Evolutionary conservation across 2,329 filamentous ascomycete species (phyloP).

Genomic region (Mycogone perniciosa): DNA sequence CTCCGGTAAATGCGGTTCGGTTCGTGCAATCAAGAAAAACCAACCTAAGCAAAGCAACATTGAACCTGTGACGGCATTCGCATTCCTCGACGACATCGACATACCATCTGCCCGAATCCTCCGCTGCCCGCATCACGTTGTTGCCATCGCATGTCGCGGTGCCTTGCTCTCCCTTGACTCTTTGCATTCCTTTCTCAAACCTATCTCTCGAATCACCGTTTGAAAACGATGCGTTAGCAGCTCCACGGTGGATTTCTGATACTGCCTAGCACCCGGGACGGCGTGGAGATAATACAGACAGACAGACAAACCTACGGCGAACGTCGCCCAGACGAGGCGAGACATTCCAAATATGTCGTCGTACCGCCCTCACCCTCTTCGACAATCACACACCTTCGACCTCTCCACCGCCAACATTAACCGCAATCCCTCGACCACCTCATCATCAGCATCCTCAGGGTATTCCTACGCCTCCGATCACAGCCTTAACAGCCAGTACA

Average conservation of each 20-base stretch:
- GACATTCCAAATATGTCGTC: slow-evolving; percentile 40
- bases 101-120: background rate
- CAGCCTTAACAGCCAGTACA: slow-evolving; percentile 57
- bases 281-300: no score
- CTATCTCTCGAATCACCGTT: slow-evolving; percentile 16
- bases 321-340: slow-evolving; percentile 16
- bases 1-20: slow-evolving; percentile 9
- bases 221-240: slow-evolving; percentile 28
- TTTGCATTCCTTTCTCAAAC: slow-evolving; percentile 11
- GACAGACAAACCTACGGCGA: slow-evolving; percentile 6
- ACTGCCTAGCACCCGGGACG: background rate
- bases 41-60: slow-evolving; percentile 5
- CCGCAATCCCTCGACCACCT: slow-evolving; percentile 63
- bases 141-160: slow-evolving; percentile 20
- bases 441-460: slow-evolving; percentile 63
- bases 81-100: slow-evolving; percentile 3
- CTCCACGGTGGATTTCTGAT: slow-evolving; percentile 16
- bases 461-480: slow-evolving; percentile 57
- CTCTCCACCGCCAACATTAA: slow-evolving; percentile 37
- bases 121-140: background rate
- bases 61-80: slow-evolving; percentile 8
- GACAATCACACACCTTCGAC: slow-evolving; percentile 49
- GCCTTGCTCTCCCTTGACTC: slow-evolving; percentile 14
- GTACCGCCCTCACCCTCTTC: slow-evolving; percentile 51
- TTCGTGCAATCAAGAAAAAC: slow-evolving; percentile 1